Base-by-base conservation (phyloP, 164 flowering plant species). In the Vitis labrusca region DNA sequence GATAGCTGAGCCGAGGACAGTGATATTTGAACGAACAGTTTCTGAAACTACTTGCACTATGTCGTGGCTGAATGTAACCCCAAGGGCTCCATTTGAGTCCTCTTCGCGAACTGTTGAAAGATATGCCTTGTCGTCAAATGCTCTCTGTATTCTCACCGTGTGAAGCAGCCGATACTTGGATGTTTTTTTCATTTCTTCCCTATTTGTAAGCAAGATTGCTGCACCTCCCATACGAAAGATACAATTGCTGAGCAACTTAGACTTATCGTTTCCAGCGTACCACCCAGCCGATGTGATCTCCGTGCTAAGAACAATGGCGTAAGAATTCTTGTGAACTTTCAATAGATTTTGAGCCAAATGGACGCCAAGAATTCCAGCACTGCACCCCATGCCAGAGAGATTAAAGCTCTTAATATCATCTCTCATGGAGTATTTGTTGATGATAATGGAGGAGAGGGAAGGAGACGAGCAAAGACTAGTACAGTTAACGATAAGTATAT, bases 371-470 rank as follows among this genome's bases (percentile, higher is more conserved):
- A 79, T 79, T 5, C 92, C 78, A 0, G 92, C 94, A 52, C 93
- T 86, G 77, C 97, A 91, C 14, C 97, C 97, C 97, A 89, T 89
- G 4, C 94, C 97, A 0, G 89, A 86, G 37, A 91, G 66, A 57
- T 77, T 90, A 60, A 67, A 92, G 82, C 78, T 86, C 71, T 86
- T 90, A 1, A 90, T 58, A 50, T 90, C 87, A 13, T 63, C 71
- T 66, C 85, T 81, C 88, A 90, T 75, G 63, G 66, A 49, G 81
- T 72, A 92, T 50, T 69, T 76, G 85, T 87, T 87, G 66, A 90
- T 63, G 48, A 92, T 60, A 1, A 85, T 80, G 71, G 94, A 81
- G 12, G 92, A 67, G 10, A 92, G 83, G 6, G 94, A 87, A 9
- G 94, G 97, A 1, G 83, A 63, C 1, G 91, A 90, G 65, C 88